Percentiles rank a stretch among this genome's conserved stretches.
Conservation (phyloP, 768 basidiomycete species). For the Lactifluus pinguis region DNA sequence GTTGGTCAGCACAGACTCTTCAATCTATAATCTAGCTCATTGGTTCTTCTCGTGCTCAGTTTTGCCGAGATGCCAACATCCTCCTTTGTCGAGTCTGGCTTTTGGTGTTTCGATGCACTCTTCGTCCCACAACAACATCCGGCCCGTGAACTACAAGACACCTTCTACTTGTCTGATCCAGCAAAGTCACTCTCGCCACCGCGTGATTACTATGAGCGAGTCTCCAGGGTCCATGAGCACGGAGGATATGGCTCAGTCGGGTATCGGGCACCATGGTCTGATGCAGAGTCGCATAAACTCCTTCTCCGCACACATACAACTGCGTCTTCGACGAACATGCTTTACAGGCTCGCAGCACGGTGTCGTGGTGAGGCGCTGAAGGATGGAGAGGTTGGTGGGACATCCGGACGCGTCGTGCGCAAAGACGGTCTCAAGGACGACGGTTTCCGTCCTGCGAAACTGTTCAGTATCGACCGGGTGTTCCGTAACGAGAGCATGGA, state of each 20-base stretch:
- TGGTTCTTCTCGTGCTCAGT: constrained; percentile 32
- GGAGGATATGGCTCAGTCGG: constrained; percentile 90
- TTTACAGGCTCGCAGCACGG: constrained; percentile 85
- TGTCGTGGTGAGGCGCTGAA: constrained; percentile 53
- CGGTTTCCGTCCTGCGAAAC: constrained; percentile 83
- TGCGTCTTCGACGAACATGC: constrained; percentile 86
- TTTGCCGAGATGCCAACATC: constrained; percentile 99
- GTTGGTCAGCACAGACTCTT: constrained; percentile 36
- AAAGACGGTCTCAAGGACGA: constrained; percentile 36
- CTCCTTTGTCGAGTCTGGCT: constrained; percentile 92
- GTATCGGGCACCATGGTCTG: constrained; percentile 95
- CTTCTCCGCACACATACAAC: constrained; percentile 96
- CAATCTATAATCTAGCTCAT: neutral
- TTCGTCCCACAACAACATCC: constrained; percentile 99
- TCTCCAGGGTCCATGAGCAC: constrained; percentile 73
- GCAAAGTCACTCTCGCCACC: constrained; percentile 66
- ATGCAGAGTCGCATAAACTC: constrained; percentile 85
- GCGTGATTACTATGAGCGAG: constrained; percentile 74
- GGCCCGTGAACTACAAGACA: constrained; percentile 94
- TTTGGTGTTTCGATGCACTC: constrained; percentile 98
- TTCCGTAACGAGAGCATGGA: constrained; percentile 99
- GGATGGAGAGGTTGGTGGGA: constrained; percentile 28
- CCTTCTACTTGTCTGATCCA: constrained; percentile 97
- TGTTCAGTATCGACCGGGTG: constrained; percentile 97
- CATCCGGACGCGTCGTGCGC: constrained; percentile 33